Evolutionary conservation across 257 asterid genomes (phyloP).

Genomic region (Solanum sitiens): DNA sequence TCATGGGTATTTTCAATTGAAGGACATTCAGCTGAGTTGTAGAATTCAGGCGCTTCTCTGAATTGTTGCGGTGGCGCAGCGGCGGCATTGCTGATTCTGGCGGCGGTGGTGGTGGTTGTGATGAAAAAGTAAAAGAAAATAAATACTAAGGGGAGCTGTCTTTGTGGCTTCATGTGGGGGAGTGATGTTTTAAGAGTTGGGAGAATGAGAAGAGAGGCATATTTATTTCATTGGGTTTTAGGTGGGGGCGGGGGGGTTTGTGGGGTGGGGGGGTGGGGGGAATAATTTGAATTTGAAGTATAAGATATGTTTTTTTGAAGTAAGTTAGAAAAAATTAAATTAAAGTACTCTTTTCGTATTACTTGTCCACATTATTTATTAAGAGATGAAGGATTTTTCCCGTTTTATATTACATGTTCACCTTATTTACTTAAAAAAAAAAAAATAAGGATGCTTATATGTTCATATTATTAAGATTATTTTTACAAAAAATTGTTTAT

Average conservation of each 20-base stretch:
- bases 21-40: constrained; percentile 59
- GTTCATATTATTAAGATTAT: too few relatives aligned
- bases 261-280: neutral
- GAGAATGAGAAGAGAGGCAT: neutral
- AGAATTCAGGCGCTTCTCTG: constrained; percentile 86
- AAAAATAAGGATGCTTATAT: too few relatives aligned
- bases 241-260: neutral
- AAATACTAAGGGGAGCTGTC: neutral
- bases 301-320: neutral
- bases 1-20: constrained; percentile 2
- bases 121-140: neutral
- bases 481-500: too few relatives aligned
- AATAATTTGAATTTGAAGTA: constrained; percentile 26
- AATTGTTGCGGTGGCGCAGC: constrained; percentile 18
- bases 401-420: too few relatives aligned
- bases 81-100: neutral
- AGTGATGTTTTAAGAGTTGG: neutral
- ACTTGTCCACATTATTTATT: too few relatives aligned
- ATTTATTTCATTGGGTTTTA: constrained; percentile 1
- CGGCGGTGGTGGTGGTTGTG: neutral
- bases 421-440: too few relatives aligned
- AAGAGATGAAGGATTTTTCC: too few relatives aligned
- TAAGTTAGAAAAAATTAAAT: neutral
- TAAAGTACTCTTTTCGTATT: neutral
- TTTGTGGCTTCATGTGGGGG: constrained; percentile 1